Evolutionary conservation across 208 protist species (phyloP).

Genomic region (Acanthamoeba royreba): DNA sequence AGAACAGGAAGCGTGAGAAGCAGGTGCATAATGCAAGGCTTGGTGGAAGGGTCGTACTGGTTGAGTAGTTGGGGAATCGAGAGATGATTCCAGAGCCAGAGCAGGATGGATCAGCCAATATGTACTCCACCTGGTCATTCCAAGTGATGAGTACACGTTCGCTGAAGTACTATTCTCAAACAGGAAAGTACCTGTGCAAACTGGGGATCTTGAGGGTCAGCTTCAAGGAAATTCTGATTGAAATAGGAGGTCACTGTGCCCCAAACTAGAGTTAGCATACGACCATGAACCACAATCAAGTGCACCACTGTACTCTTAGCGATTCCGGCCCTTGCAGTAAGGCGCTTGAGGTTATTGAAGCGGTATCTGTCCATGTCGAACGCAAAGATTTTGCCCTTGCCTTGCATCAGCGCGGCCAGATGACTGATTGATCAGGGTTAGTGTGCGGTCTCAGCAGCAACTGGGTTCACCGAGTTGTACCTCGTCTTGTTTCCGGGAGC

Average conservation of each 20-base stretch:
- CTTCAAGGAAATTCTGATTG: too few species aligned
- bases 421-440: background rate
- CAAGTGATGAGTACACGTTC: too few species aligned
- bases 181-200: too few species aligned
- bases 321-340: background rate
- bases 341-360: background rate
- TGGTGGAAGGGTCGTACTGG: background rate
- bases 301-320: too few species aligned
- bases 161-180: too few species aligned
- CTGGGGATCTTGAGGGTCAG: too few species aligned
- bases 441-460: too few species aligned
- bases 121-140: constrained; percentile 42
- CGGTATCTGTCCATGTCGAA: constrained; percentile 29
- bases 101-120: constrained; percentile 78
- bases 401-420: background rate
- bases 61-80: background rate
- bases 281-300: too few species aligned
- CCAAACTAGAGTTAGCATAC: too few species aligned
- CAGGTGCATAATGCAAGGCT: background rate
- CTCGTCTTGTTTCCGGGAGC: constrained; percentile 59
- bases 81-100: constrained; percentile 73
- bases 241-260: too few species aligned
- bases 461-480: too few species aligned
- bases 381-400: background rate
- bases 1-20: background rate